Percentiles rank a stretch among this genome's conserved stretches.
Evolutionary conservation across 768 basidiomycete genomes (phyloP).

Genomic region (Trametes meyenii): DNA sequence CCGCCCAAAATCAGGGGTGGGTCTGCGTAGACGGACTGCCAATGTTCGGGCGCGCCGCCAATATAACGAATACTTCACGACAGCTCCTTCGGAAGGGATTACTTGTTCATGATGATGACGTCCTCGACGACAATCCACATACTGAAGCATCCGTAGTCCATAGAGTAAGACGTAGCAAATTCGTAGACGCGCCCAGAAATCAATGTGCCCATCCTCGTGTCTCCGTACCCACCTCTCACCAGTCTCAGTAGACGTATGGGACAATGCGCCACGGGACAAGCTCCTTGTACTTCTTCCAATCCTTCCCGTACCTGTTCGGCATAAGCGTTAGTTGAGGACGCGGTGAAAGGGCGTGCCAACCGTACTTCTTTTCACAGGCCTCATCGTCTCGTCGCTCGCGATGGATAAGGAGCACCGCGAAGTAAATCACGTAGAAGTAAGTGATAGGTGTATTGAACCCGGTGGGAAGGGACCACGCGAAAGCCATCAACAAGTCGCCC

Average conservation of each 20-base stretch:
- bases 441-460: slow-evolving; percentile 92
- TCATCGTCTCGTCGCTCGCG: slow-evolving; percentile 92
- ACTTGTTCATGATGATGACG: too few relatives aligned
- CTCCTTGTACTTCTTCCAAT: slow-evolving; percentile 90
- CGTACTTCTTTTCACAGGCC: slow-evolving; percentile 85
- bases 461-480: slow-evolving; percentile 93
- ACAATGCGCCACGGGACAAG: slow-evolving; percentile 86
- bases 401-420: slow-evolving; percentile 86
- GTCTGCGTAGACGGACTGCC: too few relatives aligned
- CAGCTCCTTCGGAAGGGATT: too few relatives aligned
- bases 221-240: too few relatives aligned
- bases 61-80: too few relatives aligned
- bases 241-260: slow-evolving; percentile 72
- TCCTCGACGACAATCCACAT: too few relatives aligned
- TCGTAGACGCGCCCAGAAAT: too few relatives aligned
- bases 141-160: too few relatives aligned
- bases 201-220: too few relatives aligned
- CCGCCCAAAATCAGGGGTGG: too few relatives aligned
- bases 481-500: slow-evolving; percentile 85
- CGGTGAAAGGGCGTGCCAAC: background rate
- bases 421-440: slow-evolving; percentile 93
- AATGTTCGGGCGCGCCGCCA: too few relatives aligned
- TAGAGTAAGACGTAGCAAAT: too few relatives aligned
- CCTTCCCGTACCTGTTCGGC: slow-evolving; percentile 77
- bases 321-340: background rate